These are phyloP conservation scores for Galerina sulciceps DNA, from an alignment of 768 basidiomycete species.

Conservation along the genomic window DNA sequence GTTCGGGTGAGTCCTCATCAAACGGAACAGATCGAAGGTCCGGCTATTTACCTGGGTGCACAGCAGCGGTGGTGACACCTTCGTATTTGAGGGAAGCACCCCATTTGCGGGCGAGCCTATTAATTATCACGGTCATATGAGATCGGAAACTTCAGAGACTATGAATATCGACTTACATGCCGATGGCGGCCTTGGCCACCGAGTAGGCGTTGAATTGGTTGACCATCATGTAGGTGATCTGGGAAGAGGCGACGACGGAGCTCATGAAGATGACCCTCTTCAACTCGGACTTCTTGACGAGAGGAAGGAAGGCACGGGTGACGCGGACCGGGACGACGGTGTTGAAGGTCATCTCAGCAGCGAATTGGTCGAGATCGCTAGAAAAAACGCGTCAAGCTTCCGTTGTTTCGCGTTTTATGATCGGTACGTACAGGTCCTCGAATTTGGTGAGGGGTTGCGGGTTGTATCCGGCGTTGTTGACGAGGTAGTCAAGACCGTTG, in stretches of 20 bases:
- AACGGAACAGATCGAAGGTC: not conserved
- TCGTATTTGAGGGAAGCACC: conserved; percentile 23
- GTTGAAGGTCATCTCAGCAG: conserved; percentile 22
- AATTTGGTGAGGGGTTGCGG: conserved; percentile 18
- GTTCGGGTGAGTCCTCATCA: not conserved
- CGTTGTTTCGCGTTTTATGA: not conserved
- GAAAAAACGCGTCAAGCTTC: not conserved
- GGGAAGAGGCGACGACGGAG: conserved; percentile 26
- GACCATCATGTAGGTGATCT: conserved; percentile 12
- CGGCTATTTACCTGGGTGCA: conserved; percentile 21
- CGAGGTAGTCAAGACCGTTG: conserved; percentile 25
- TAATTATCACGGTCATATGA: not conserved
- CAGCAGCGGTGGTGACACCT: conserved; percentile 24
- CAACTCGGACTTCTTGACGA: conserved; percentile 19
- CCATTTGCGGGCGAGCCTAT: conserved; percentile 28
- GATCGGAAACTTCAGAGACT: not conserved
- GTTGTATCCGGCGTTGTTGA: conserved; percentile 23
- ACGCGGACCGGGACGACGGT: conserved; percentile 21
- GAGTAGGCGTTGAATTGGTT: conserved; percentile 22
- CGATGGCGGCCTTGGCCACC: conserved; percentile 22
- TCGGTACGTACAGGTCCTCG: conserved; percentile 22
- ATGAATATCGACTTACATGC: conserved; percentile 18
- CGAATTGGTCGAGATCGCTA: conserved; percentile 23
- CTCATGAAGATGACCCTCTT: conserved; percentile 27
- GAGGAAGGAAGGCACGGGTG: conserved; percentile 25